A percentile compares a stretch with the other conserved stretches of the same genome.
Conservation (phyloP, 768 basidiomycete species). For the Botryobasidium botryosum region DNA sequence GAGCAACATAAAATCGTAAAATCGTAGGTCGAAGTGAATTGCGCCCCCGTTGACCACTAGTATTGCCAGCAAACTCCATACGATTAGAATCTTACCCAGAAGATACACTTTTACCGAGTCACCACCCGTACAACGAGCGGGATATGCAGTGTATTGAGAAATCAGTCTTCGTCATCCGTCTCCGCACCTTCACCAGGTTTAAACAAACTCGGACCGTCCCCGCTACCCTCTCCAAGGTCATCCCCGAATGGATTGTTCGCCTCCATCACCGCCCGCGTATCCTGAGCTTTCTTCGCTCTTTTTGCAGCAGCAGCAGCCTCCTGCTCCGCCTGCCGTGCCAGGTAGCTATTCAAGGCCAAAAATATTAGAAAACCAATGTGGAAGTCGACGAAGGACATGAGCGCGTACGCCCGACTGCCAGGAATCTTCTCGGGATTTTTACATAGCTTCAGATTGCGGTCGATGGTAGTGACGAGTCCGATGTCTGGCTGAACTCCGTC, state of each 20-base stretch:
- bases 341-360: conserved; percentile 6
- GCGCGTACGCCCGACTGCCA: conserved; percentile 69
- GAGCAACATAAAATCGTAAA: too few species aligned
- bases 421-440: conserved; percentile 93
- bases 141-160: too few species aligned
- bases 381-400: background rate
- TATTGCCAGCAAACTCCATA: too few species aligned
- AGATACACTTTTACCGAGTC: too few species aligned
- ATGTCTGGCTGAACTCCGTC: conserved; percentile 53
- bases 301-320: conserved; percentile 55
- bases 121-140: too few species aligned
- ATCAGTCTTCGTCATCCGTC: too few species aligned
- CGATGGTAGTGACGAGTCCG: conserved; percentile 75
- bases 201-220: too few species aligned
- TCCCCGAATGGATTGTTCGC: conserved; percentile 58
- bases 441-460: conserved; percentile 70
- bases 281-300: conserved; percentile 29
- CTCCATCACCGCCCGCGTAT: conserved; percentile 20
- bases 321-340: conserved; percentile 47
- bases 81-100: too few species aligned
- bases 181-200: too few species aligned
- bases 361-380: background rate
- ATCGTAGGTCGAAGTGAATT: too few species aligned
- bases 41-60: too few species aligned
- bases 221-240: too few species aligned